Conservation (phyloP, 129 eudicot species). For the Calendula officinalis region DNA sequence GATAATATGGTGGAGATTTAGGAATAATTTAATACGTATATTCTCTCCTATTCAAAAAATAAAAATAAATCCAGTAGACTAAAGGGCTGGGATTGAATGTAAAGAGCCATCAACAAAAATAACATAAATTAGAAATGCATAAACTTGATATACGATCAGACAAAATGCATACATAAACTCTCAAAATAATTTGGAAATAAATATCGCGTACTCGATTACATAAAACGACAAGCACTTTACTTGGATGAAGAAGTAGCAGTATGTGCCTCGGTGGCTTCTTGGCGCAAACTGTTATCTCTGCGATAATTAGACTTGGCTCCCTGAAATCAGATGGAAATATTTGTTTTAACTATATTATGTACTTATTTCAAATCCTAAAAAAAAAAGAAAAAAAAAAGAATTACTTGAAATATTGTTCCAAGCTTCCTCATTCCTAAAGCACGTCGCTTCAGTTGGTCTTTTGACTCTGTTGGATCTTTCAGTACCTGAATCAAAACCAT, state of each 20-base stretch:
- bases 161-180: constrained; percentile 1
- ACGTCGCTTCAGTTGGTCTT: constrained; percentile 55
- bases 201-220: constrained; percentile 15
- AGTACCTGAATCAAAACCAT: constrained; percentile 47
- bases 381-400: constrained; percentile 7
- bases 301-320: constrained; percentile 55
- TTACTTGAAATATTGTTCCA: constrained; percentile 76
- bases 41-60: too few species aligned
- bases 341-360: neutral
- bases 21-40: too few species aligned
- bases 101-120: too few species aligned
- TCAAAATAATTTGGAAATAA: constrained; percentile 17
- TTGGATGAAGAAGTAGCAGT: constrained; percentile 20
- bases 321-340: constrained; percentile 31
- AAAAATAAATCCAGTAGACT: too few species aligned
- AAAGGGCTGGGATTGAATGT: too few species aligned
- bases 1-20: too few species aligned
- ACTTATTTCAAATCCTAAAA: constrained; percentile 6
- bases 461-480: constrained; percentile 59
- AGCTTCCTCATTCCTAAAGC: constrained; percentile 73
- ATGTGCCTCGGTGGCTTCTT: constrained; percentile 16
- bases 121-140: neutral
- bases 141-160: neutral
- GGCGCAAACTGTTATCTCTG: constrained; percentile 53
- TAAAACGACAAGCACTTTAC: neutral